These are phyloP conservation scores for Erythrophleum fordii DNA, from an alignment of 306 rosid species.

Conservation along the genomic window DNA sequence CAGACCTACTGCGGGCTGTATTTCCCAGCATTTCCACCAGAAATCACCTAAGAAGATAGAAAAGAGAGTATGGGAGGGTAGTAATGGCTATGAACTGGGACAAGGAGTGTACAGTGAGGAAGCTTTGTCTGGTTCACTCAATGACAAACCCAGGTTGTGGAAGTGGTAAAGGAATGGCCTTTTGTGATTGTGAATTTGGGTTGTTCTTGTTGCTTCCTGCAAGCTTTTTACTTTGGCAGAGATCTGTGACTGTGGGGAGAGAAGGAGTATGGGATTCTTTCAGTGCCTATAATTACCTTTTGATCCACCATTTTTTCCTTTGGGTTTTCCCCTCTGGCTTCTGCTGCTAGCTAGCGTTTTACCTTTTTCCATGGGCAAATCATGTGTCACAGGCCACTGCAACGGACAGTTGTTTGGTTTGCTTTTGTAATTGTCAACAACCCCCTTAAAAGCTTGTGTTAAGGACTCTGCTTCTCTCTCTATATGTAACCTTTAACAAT, in stretches of 20 bases:
- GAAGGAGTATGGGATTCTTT: constrained; percentile 31
- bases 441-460: neutral
- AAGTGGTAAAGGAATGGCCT: constrained; percentile 27
- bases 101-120: constrained; percentile 31
- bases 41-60: constrained; percentile 38
- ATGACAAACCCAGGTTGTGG: constrained; percentile 42
- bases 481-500: neutral
- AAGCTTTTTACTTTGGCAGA: constrained; percentile 37
- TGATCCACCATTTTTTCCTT: constrained; percentile 50
- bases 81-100: neutral
- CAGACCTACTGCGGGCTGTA: constrained; percentile 16
- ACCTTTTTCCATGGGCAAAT: constrained; percentile 65
- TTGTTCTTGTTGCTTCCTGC: constrained; percentile 31
- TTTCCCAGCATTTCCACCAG: constrained; percentile 44
- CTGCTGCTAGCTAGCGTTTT: constrained; percentile 34
- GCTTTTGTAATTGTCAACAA: constrained; percentile 46
- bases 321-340: constrained; percentile 16
- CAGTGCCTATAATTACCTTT: constrained; percentile 51
- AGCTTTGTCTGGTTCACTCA: constrained; percentile 51
- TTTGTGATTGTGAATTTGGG: constrained; percentile 33
- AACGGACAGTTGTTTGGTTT: constrained; percentile 43
- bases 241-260: constrained; percentile 40
- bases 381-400: constrained; percentile 60
- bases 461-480: neutral
- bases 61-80: constrained; percentile 25